Evolutionary conservation across 441 rosid species (phyloP).

Genomic region (Rhodomyrtus psidioides): DNA sequence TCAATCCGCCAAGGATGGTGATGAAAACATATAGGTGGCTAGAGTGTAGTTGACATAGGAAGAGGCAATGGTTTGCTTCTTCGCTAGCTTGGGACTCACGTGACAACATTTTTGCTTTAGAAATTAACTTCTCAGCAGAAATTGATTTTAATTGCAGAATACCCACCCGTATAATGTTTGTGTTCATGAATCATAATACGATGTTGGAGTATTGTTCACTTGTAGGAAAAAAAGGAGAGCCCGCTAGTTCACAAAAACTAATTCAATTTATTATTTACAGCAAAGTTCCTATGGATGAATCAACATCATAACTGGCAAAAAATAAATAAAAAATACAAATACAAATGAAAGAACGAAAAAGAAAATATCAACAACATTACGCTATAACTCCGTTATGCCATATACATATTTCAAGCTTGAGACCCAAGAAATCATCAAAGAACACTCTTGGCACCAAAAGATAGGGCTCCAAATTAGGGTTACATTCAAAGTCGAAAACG

Average conservation of each 20-base stretch:
- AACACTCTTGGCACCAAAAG: not conserved
- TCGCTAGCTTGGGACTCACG: slow-evolving; percentile 45
- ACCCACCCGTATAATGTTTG: not conserved
- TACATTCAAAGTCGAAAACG: not conserved
- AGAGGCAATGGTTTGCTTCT: slow-evolving; percentile 88
- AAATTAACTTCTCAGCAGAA: no score
- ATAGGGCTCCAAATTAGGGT: not conserved
- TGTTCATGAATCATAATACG: not conserved
- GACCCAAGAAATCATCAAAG: not conserved
- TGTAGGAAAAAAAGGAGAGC: no score
- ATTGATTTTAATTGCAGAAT: not conserved
- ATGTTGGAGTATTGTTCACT: not conserved
- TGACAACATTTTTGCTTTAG: no score
- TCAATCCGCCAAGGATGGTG: slow-evolving; percentile 38
- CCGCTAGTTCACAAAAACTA: no score
- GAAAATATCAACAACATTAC: not conserved
- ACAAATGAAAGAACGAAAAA: no score
- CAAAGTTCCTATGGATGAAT: no score
- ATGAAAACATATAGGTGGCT: slow-evolving; percentile 45
- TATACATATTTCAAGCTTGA: not conserved
- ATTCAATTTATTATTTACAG: no score
- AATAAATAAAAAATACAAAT: no score
- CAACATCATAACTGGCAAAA: no score
- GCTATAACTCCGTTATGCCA: not conserved
- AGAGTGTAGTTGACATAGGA: slow-evolving; percentile 90